These are phyloP conservation scores for Neofusicoccum umdonicola DNA, from an alignment of 2,329 filamentous ascomycete species.

Conservation along the genomic window DNA sequence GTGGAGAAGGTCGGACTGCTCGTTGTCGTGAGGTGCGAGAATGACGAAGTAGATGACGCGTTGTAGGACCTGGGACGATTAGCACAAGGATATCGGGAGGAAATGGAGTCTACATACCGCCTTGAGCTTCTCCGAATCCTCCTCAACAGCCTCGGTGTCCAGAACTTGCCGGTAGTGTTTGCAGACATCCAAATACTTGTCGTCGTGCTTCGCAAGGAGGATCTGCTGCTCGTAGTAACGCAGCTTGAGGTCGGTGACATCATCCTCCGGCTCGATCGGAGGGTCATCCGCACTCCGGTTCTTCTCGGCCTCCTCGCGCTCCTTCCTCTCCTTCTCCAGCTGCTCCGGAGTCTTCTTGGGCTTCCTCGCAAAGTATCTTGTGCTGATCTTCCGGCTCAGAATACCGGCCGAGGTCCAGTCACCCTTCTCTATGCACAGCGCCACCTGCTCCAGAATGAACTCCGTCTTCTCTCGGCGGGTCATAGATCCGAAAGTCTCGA, in stretches of 20 bases:
- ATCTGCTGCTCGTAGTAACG: conserved; percentile 98
- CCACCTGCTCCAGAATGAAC: conserved; percentile 94
- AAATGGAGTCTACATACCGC: conserved; percentile 56
- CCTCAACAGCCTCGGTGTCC: conserved; percentile 92
- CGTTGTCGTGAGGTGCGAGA: conserved; percentile 94
- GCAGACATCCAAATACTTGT: conserved; percentile 96
- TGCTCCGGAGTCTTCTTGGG: conserved; percentile 88
- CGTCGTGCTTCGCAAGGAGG: conserved; percentile 88
- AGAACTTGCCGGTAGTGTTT: conserved; percentile 97
- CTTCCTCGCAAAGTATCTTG: conserved; percentile 83
- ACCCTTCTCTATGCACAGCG: conserved; percentile 88
- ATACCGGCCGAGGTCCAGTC: conserved; percentile 97
- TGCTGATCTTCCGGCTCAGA: conserved; percentile 94
- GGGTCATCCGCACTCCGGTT: conserved; percentile 74
- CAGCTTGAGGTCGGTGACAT: conserved; percentile 94
- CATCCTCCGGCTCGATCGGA: conserved; percentile 74
- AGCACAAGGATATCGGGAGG: conserved; percentile 14
- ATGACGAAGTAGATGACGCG: conserved; percentile 97
- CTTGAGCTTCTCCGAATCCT: conserved; percentile 80
- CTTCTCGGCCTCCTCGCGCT: conserved; percentile 78
- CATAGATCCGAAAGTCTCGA: conserved; percentile 99
- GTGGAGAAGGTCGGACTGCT: conserved; percentile 95
- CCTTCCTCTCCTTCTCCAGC: conserved; percentile 86
- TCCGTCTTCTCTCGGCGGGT: conserved; percentile 95
- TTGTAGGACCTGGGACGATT: conserved; percentile 68